Conservation (phyloP, 225 moss, liverwort and hornwort genomes). For the Takakia lepidozioides region DNA sequence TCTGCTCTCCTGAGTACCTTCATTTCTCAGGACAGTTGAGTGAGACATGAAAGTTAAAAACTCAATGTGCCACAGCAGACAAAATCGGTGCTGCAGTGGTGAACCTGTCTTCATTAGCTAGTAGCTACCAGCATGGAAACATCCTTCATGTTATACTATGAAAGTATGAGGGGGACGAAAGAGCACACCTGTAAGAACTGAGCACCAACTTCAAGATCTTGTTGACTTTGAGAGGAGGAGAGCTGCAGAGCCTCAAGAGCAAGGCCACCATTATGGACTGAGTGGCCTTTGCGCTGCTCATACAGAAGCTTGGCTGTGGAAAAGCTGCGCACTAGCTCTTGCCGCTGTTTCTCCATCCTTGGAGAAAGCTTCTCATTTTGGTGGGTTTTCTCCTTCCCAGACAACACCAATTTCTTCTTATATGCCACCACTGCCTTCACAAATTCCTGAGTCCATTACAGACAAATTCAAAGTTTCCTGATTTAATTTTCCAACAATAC, state of each 20-base stretch:
- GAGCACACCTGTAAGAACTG: conserved; percentile 61
- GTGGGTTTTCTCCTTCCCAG: conserved; percentile 36
- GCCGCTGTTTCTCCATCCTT: conserved; percentile 62
- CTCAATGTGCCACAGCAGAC: too few relatives aligned
- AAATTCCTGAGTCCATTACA: conserved; percentile 72
- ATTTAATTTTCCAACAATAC: too few relatives aligned
- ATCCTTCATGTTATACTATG: too few relatives aligned
- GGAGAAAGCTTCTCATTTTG: conserved; percentile 31
- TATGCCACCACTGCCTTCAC: conserved; percentile 94
- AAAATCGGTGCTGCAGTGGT: too few relatives aligned
- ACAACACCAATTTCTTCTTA: conserved; percentile 57
- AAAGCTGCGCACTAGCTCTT: conserved; percentile 68
- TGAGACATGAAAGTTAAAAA: background rate
- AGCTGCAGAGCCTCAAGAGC: conserved; percentile 36
- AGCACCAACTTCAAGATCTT: conserved; percentile 78
- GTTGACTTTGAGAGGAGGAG: conserved; percentile 27
- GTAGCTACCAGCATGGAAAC: too few relatives aligned
- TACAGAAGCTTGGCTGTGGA: conserved; percentile 83
- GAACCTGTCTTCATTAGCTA: too few relatives aligned
- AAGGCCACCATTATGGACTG: conserved; percentile 54
- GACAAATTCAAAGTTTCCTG: too few relatives aligned
- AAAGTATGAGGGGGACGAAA: too few relatives aligned
- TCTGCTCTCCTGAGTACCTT: background rate
- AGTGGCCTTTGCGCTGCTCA: conserved; percentile 44
- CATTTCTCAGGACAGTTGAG: background rate